Conservation (phyloP, 2,329 filamentous ascomycete species). For the Cercospora sesami region DNA sequence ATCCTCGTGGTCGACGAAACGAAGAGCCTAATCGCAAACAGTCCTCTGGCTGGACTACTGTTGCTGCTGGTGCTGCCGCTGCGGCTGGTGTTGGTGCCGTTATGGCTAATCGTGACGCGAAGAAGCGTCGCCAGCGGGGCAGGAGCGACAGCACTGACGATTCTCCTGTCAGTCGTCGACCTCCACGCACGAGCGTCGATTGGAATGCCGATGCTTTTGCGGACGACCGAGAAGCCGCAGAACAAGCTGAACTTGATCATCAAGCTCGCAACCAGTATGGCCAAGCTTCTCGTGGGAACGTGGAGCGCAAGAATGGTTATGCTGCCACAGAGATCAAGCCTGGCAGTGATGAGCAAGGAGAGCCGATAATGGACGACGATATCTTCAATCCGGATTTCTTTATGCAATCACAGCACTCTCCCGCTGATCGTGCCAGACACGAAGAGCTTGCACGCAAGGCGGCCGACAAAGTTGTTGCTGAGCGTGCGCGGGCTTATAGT, state of each 20-base stretch:
- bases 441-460: slow-evolving; percentile 36
- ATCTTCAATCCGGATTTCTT: slow-evolving; percentile 51
- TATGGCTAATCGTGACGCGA: slow-evolving; percentile 31
- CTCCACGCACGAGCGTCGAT: slow-evolving; percentile 17
- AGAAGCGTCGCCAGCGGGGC: slow-evolving; percentile 25
- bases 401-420: slow-evolving; percentile 40
- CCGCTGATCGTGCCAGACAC: slow-evolving; percentile 29
- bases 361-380: slow-evolving; percentile 47
- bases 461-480: slow-evolving; percentile 45
- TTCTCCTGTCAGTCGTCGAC: slow-evolving; percentile 13
- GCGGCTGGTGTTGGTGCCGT: slow-evolving; percentile 36
- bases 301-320: slow-evolving; percentile 24
- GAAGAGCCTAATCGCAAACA: slow-evolving; percentile 24
- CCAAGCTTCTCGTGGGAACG: slow-evolving; percentile 8
- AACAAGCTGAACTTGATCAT: slow-evolving; percentile 17
- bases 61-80: slow-evolving; percentile 40
- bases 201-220: slow-evolving; percentile 16
- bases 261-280: slow-evolving; percentile 23
- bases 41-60: slow-evolving; percentile 39
- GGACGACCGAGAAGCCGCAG: slow-evolving; percentile 10
- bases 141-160: slow-evolving; percentile 23
- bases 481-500: slow-evolving; percentile 46
- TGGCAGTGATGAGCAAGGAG: slow-evolving; percentile 38
- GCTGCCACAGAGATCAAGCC: slow-evolving; percentile 34
- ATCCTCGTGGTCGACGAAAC: slow-evolving; percentile 16